Evolutionary conservation across 2,329 filamentous ascomycete species (phyloP).

Genomic region (Neonectria coccinea): DNA sequence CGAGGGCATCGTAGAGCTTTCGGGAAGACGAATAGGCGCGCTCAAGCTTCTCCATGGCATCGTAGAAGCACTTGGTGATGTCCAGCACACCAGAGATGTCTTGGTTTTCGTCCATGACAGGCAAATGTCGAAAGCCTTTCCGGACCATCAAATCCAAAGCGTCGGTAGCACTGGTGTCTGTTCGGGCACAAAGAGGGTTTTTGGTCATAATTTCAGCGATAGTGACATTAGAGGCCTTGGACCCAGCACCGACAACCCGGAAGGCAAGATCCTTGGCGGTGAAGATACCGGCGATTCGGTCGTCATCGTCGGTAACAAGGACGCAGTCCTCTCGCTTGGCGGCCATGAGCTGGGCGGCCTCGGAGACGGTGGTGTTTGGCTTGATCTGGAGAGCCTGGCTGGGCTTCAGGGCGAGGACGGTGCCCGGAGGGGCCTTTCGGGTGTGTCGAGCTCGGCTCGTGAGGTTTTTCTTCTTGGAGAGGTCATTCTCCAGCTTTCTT

Average conservation of each 20-base stretch:
- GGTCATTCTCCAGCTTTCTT: constrained; percentile 94
- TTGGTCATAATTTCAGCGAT: constrained; percentile 99
- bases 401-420: constrained; percentile 93
- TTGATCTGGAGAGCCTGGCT: constrained; percentile 98
- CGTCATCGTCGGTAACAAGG: constrained; percentile 96
- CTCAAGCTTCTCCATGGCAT: constrained; percentile 99
- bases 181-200: constrained; percentile 96
- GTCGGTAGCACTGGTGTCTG: constrained; percentile 97
- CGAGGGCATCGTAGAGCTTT: constrained; percentile 95
- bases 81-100: constrained; percentile 98
- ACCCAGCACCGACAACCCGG: constrained; percentile 89
- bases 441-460: constrained; percentile 83
- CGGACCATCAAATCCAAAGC: constrained; percentile 97
- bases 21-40: constrained; percentile 97
- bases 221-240: constrained; percentile 89
- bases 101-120: constrained; percentile 99
- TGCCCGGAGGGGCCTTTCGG: constrained; percentile 94
- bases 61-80: constrained; percentile 99
- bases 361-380: constrained; percentile 90
- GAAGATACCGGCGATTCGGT: constrained; percentile 98
- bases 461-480: constrained; percentile 95
- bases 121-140: constrained; percentile 96
- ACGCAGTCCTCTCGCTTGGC: constrained; percentile 99
- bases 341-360: constrained; percentile 98
- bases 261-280: constrained; percentile 99